Percentiles rank a stretch among this genome's conserved stretches.
phyloP scores from a whole-genome alignment of 495 filamentous ascomycete genomes.

The Chaetomium tenue region DNA sequence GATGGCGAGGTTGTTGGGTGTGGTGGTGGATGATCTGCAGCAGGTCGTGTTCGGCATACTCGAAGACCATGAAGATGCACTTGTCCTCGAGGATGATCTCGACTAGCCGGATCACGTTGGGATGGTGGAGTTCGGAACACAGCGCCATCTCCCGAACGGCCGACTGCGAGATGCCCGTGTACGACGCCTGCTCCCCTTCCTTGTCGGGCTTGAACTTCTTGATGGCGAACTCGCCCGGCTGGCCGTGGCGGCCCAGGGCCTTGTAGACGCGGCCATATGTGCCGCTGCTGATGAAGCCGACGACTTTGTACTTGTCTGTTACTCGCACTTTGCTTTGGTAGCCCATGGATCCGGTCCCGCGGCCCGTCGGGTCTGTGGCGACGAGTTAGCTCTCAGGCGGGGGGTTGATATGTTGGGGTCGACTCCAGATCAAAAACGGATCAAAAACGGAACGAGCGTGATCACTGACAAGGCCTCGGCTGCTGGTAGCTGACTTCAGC shows the following conservation, averaged over 20 bases:
- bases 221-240: slow-evolving; percentile 83
- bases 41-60: slow-evolving; percentile 96
- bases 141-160: slow-evolving; percentile 98
- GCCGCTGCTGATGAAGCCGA: slow-evolving; percentile 96
- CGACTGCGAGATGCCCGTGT: slow-evolving; percentile 96
- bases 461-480: slow-evolving; percentile 23
- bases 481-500: slow-evolving; percentile 30
- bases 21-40: slow-evolving; percentile 99
- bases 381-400: slow-evolving; percentile 26
- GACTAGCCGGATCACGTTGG: slow-evolving; percentile 84
- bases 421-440: neutral
- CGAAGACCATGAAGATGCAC: slow-evolving; percentile 99
- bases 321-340: slow-evolving; percentile 89
- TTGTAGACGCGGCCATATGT: slow-evolving; percentile 99
- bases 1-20: slow-evolving; percentile 78
- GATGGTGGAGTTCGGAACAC: slow-evolving; percentile 86
- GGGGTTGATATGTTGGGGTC: neutral
- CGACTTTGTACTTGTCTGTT: slow-evolving; percentile 86
- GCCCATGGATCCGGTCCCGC: slow-evolving; percentile 44
- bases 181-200: slow-evolving; percentile 89
- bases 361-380: slow-evolving; percentile 47
- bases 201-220: slow-evolving; percentile 99
- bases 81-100: slow-evolving; percentile 99
- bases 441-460: neutral
- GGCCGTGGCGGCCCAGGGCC: slow-evolving; percentile 71